Percentiles rank a stretch among this genome's conserved stretches.
Conservation (phyloP, 768 basidiomycete species). For the Fomitopsis serialis region DNA sequence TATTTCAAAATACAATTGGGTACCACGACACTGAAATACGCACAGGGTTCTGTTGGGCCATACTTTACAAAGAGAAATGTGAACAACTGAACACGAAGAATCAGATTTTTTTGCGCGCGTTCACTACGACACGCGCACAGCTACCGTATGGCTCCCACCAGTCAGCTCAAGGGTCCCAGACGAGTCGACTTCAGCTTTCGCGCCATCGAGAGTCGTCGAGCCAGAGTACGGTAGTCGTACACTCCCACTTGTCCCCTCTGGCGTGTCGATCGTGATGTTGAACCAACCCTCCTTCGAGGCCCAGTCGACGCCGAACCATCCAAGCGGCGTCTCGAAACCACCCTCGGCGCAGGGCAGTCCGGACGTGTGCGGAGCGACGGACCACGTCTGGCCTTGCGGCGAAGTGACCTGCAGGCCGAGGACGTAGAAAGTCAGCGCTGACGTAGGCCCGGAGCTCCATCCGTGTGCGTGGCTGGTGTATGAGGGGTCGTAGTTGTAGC, state of each 20-base stretch:
- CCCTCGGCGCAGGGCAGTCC: conserved; percentile 39
- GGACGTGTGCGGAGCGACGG: conserved; percentile 40
- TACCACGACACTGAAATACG: too few species aligned
- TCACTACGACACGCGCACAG: background rate
- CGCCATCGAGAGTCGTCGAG: conserved; percentile 4
- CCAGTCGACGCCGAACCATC: conserved; percentile 49
- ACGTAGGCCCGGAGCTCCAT: conserved; percentile 55
- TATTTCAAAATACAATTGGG: too few species aligned
- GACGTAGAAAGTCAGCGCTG: conserved; percentile 51
- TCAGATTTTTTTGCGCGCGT: too few species aligned
- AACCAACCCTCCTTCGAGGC: conserved; percentile 11
- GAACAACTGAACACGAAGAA: too few species aligned
- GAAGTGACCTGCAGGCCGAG: conserved; percentile 47
- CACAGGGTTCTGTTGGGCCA: too few species aligned
- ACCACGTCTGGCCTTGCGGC: conserved; percentile 44
- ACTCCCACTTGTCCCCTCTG: conserved; percentile 10
- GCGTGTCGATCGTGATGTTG: conserved; percentile 9
- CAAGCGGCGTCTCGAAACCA: conserved; percentile 47
- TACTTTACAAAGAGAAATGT: too few species aligned
- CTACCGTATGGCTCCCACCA: conserved; percentile 9
- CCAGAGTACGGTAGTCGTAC: conserved; percentile 10
- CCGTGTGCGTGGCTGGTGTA: conserved; percentile 60
- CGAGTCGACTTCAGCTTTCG: background rate
- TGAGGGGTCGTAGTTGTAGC: conserved; percentile 52
- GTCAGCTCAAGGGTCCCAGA: background rate